Evolutionary conservation across 2,329 filamentous ascomycete genomes (phyloP), one percentile per base, ranked within the genome.

Genomic region (Aaosphaeria pasadenensis): DNA sequence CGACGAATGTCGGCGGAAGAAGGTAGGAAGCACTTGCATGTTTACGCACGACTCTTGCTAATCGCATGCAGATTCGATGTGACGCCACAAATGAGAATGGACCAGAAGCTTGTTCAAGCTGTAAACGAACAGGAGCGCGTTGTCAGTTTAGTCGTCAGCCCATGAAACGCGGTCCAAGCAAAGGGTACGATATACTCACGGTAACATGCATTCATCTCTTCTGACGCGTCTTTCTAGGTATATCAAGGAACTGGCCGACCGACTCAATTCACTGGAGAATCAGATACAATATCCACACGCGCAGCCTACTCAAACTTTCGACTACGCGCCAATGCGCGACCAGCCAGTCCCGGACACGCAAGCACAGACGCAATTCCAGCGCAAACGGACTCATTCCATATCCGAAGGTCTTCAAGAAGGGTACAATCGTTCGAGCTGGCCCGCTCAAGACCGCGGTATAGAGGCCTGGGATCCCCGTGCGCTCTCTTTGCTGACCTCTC

Each of bases 131-230:
- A 1, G 67, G 67, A 3, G 66, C 67, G 13, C 59, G 64, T n/a
- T 72, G 70, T 42, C 70, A 70, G 44, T 72, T 71, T 46, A 71
- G 68, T 44, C 59, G 70, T 45, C 68, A 71, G 47, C 69, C 69
- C 2, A 70, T 71, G 67, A 72, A 72, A 54, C 66, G 70, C 35
- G 70, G 70, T 4, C 70, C 70, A 7, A 71, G 68, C 54, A 72
- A 71, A 70, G 70, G 70, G 66, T 70, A 58, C 31, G 49, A 13
- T 29, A 28, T 29, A 17, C 17, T n/a, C 41, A 24, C 38, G 35
- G 29, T 24, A 30, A 11, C 4, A 31, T 28, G 11, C 36, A n/a
- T n/a, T 30, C 24, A n/a, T 24, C 6, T 36, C 11, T 44, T 38
- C 53, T 63, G 30, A 66, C 47, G 31, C 13, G 32, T 30, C n/a